Conservation (phyloP, 306 rosid species). For the Vigna trinervia region DNA sequence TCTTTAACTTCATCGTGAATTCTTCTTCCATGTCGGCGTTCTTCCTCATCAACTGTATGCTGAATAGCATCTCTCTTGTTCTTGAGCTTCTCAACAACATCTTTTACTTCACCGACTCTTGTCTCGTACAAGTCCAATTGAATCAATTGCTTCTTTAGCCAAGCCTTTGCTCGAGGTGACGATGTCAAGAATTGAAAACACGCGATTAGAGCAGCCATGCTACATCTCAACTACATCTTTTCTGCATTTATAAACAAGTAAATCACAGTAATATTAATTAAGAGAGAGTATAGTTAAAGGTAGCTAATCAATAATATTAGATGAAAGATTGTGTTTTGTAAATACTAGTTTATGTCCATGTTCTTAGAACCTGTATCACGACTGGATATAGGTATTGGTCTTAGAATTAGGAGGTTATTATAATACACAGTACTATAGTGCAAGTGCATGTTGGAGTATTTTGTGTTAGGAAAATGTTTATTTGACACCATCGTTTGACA, state of each 20-base stretch:
- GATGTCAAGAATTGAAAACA: background rate
- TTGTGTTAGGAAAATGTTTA: no score
- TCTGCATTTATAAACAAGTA: no score
- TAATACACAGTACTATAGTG: no score
- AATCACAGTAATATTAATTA: background rate
- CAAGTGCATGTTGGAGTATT: no score
- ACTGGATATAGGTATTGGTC: no score
- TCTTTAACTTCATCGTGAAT: background rate
- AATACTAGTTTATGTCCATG: no score
- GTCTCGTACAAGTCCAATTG: background rate
- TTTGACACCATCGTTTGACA: no score
- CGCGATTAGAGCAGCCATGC: background rate
- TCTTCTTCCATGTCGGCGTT: background rate
- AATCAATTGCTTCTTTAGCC: background rate
- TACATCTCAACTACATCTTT: conserved; percentile 16
- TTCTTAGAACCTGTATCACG: no score
- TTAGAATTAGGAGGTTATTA: no score
- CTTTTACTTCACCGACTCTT: background rate
- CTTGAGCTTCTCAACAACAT: background rate
- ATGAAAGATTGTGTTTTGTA: no score
- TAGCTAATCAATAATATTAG: background rate
- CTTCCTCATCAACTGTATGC: conserved; percentile 2
- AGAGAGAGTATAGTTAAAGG: background rate
- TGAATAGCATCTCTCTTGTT: background rate
- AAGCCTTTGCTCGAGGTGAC: background rate